phyloP scores from a whole-genome alignment of 345 rosid species.

The Mangifera indica region DNA sequence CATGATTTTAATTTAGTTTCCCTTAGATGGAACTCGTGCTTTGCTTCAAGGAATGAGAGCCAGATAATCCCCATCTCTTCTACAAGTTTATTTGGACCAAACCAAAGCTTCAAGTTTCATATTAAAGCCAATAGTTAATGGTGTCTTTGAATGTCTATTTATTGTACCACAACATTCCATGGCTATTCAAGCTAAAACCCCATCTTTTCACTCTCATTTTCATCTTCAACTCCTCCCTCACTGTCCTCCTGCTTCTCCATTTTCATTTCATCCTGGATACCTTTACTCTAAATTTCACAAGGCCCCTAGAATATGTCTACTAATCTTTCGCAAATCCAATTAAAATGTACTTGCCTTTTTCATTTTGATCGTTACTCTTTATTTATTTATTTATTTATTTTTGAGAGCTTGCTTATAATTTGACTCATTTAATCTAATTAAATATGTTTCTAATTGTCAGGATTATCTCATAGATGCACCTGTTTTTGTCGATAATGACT shows the following conservation, averaged over 20 bases:
- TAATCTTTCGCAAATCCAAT: constrained; percentile 45
- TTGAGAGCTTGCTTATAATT: background rate
- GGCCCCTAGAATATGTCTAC: constrained; percentile 29
- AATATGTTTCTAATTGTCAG: constrained; percentile 28
- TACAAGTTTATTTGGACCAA: constrained; percentile 5
- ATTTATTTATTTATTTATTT: no score
- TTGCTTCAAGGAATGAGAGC: constrained; percentile 22
- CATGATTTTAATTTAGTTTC: no score
- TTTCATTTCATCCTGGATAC: constrained; percentile 10
- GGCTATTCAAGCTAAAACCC: constrained; percentile 38
- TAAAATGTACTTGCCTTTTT: constrained; percentile 41
- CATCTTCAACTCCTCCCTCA: constrained; percentile 19
- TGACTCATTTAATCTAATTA: background rate
- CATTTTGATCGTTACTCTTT: background rate
- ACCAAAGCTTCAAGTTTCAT: background rate
- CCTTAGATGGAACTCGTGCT: no score
- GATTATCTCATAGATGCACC: constrained; percentile 90
- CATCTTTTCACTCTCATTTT: constrained; percentile 22
- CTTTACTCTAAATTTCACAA: constrained; percentile 16
- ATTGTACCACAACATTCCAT: constrained; percentile 14
- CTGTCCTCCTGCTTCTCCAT: constrained; percentile 19
- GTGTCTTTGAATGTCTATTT: constrained; percentile 8
- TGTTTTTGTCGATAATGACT: constrained; percentile 84
- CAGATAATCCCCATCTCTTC: constrained; percentile 38
- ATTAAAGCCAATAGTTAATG: constrained; percentile 26